phyloP scores from a whole-genome alignment of 257 asterid genomes.

The Orobanche coerulescens region DNA sequence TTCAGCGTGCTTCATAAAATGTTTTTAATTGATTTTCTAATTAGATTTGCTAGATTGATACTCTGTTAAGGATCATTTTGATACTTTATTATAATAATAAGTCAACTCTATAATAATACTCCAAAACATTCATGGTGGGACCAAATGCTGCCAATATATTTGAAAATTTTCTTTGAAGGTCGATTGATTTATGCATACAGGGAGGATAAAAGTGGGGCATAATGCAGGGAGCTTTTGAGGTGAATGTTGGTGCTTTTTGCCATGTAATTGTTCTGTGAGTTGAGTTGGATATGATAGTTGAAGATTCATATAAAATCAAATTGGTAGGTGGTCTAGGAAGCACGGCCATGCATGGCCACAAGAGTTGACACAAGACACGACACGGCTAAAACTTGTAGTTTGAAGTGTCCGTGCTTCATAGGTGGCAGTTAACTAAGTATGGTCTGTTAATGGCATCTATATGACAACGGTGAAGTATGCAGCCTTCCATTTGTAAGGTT shows the following conservation, averaged over 20 bases:
- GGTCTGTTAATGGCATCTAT: neutral
- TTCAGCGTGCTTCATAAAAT: neutral
- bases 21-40: too few species aligned
- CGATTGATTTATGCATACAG: neutral
- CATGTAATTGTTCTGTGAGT: too few species aligned
- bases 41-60: neutral
- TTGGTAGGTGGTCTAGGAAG: too few species aligned
- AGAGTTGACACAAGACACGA: too few species aligned
- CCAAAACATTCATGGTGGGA: neutral
- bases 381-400: too few species aligned
- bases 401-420: too few species aligned
- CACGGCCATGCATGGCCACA: too few species aligned
- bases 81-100: too few species aligned
- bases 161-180: neutral
- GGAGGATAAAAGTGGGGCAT: neutral
- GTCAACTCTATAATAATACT: too few species aligned
- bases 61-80: neutral
- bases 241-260: too few species aligned
- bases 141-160: neutral
- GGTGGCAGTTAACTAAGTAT: neutral
- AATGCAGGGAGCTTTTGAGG: neutral
- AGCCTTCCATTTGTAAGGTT: neutral
- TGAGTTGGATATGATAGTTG: too few species aligned
- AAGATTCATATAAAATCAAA: neutral
- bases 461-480: neutral